Percentiles rank a stretch among this genome's conserved stretches.
These are phyloP conservation scores for Nannochloropsis oceanica DNA, from an alignment of 108 stramenopile species.

Conservation along the genomic window DNA sequence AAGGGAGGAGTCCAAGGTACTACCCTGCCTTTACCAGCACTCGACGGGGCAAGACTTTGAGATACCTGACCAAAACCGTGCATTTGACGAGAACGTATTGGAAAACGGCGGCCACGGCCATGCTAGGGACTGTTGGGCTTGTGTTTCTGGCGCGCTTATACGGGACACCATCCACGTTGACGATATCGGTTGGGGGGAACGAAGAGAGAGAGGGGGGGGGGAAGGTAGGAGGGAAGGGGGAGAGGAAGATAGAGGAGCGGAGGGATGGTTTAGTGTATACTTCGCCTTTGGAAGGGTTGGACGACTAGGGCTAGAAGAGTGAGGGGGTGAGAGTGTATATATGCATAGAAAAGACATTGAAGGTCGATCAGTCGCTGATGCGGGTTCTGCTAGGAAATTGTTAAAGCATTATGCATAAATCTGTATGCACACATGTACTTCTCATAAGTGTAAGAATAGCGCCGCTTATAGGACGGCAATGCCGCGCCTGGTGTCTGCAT, in stretches of 20 bases:
- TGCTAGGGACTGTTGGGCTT: neutral
- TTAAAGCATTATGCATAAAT: too few relatives aligned
- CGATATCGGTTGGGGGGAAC: neutral
- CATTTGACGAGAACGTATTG: neutral
- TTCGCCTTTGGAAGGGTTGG: neutral
- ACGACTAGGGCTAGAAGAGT: neutral
- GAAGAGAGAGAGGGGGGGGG: neutral
- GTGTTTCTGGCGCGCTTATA: neutral
- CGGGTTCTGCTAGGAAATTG: too few relatives aligned
- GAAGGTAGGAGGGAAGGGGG: neutral
- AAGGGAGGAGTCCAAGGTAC: neutral
- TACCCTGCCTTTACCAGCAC: neutral
- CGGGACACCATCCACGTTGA: neutral
- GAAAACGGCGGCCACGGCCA: neutral
- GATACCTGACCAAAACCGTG: neutral
- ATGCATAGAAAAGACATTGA: too few relatives aligned
- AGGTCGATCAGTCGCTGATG: too few relatives aligned
- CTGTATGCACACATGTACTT: too few relatives aligned
- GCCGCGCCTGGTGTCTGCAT: too few relatives aligned
- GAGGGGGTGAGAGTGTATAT: neutral
- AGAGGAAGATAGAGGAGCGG: neutral
- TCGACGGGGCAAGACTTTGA: neutral
- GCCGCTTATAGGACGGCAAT: too few relatives aligned
- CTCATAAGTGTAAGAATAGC: too few relatives aligned
- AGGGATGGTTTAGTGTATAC: neutral